Evolutionary conservation across 2,329 filamentous ascomycete genomes (phyloP).

Genomic region (Ampelomyces quisqualis): DNA sequence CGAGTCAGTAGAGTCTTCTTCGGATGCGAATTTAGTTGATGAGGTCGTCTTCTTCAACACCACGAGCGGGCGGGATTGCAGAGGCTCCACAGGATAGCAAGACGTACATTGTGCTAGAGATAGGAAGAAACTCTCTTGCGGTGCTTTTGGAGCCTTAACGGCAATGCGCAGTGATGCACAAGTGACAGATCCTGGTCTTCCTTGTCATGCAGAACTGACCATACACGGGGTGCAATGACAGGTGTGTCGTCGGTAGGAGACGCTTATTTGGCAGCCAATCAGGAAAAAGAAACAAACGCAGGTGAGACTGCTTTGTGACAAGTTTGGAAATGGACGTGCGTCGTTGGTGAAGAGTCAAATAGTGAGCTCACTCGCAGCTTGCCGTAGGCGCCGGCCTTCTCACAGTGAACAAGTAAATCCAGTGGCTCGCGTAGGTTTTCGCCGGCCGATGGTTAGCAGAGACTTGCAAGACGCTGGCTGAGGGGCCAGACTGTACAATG

Average conservation of each 20-base stretch:
- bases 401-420: conserved; percentile 22
- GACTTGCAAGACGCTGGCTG: conserved; percentile 25
- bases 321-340: conserved; percentile 30
- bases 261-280: conserved; percentile 29
- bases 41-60: conserved; percentile 38
- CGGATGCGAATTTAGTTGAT: conserved; percentile 39
- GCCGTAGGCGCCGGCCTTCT: conserved; percentile 21
- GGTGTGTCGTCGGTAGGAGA: conserved; percentile 31
- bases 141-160: conserved; percentile 20
- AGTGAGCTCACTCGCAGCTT: conserved; percentile 29
- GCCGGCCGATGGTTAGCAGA: conserved; percentile 26
- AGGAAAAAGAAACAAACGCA: conserved; percentile 27
- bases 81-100: conserved; percentile 37
- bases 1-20: conserved; percentile 43
- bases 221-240: conserved; percentile 33
- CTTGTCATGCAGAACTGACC: conserved; percentile 31
- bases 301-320: conserved; percentile 22
- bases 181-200: conserved; percentile 30
- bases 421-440: conserved; percentile 31
- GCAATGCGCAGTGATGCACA: conserved; percentile 31
- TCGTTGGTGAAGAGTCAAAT: conserved; percentile 28
- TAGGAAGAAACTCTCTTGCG: conserved; percentile 22
- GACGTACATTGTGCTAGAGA: conserved; percentile 42
- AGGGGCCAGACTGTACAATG: conserved; percentile 25
- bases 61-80: conserved; percentile 31